Conservation (phyloP, 2,329 filamentous ascomycete genomes). For the Exophiala alcalophila region DNA sequence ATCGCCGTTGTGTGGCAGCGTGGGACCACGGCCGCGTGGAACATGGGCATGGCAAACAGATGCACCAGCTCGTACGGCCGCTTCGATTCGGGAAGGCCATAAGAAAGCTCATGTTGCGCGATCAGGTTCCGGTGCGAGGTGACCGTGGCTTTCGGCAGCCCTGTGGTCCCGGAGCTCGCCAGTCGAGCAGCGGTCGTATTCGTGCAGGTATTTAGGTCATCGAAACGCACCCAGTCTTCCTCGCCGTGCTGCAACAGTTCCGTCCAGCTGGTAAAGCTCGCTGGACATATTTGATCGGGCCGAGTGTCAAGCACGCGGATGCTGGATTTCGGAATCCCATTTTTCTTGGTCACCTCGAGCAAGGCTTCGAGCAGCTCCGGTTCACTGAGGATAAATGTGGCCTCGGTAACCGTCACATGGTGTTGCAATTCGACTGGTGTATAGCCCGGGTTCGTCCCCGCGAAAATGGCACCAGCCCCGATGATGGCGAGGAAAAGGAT, state of each 20-base stretch:
- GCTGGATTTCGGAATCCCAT: conserved; percentile 3
- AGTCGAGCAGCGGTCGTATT: conserved; percentile 48
- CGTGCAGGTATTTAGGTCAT: conserved; percentile 36
- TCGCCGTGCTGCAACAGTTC: conserved; percentile 15
- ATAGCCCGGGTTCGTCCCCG: conserved; percentile 51
- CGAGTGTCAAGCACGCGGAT: conserved; percentile 15
- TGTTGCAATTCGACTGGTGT: conserved; percentile 49
- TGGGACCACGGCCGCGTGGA: conserved; percentile 19
- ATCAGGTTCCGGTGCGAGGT: conserved; percentile 52
- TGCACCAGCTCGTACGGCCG: neutral
- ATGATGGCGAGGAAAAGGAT: conserved; percentile 42
- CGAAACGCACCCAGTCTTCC: conserved; percentile 47
- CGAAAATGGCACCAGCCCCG: conserved; percentile 49
- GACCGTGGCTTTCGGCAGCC: conserved; percentile 58
- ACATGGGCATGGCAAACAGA: conserved; percentile 10
- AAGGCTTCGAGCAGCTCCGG: conserved; percentile 29
- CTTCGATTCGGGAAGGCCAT: conserved; percentile 1
- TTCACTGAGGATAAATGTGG: conserved; percentile 47
- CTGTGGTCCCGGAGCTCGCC: conserved; percentile 60
- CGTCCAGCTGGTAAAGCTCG: conserved; percentile 9
- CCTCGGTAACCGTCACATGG: conserved; percentile 43
- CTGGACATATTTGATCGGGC: neutral
- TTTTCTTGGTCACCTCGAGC: conserved; percentile 8
- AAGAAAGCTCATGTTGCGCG: conserved; percentile 45
- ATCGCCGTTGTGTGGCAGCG: conserved; percentile 28